Evolutionary conservation across 2,329 filamentous ascomycete genomes (phyloP).

Genomic region (Fusarium clavum): DNA sequence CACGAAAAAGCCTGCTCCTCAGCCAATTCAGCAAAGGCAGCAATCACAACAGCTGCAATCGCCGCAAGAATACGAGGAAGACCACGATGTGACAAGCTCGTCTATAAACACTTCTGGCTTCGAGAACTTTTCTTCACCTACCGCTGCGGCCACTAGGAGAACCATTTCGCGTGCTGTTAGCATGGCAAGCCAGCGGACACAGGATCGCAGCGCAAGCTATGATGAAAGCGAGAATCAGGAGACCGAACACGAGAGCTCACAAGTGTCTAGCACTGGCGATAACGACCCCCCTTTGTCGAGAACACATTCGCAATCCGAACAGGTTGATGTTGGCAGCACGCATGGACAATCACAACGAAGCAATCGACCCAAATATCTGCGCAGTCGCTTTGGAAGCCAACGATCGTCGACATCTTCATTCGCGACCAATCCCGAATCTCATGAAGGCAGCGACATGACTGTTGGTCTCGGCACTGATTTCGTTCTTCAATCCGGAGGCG

Average conservation of each 20-base stretch:
- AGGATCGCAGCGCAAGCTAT: constrained; percentile 42
- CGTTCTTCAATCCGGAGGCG: constrained; percentile 84
- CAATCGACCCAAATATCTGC: constrained; percentile 67
- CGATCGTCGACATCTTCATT: constrained; percentile 72
- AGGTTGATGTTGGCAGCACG: constrained; percentile 59
- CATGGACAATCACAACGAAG: constrained; percentile 60
- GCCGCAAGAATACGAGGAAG: constrained; percentile 21
- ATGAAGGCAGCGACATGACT: constrained; percentile 78
- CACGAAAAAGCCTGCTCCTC: constrained; percentile 49
- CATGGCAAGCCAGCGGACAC: constrained; percentile 52
- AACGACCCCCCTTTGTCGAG: constrained; percentile 48
- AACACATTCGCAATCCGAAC: constrained; percentile 50
- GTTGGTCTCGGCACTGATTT: constrained; percentile 77
- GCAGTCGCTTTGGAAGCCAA: constrained; percentile 68
- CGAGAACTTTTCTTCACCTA: constrained; percentile 67
- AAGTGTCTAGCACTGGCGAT: constrained; percentile 47
- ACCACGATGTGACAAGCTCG: constrained; percentile 45
- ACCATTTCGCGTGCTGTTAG: constrained; percentile 65
- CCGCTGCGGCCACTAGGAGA: constrained; percentile 65
- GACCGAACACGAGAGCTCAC: constrained; percentile 48
- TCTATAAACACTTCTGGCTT: constrained; percentile 61
- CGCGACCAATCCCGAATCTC: constrained; percentile 63
- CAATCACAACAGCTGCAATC: background rate
- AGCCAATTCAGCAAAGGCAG: constrained; percentile 32
- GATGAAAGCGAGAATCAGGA: constrained; percentile 44